Evolutionary conservation across 768 basidiomycete genomes (phyloP).

Genomic region (Boletus pseudo-olivaceus): DNA sequence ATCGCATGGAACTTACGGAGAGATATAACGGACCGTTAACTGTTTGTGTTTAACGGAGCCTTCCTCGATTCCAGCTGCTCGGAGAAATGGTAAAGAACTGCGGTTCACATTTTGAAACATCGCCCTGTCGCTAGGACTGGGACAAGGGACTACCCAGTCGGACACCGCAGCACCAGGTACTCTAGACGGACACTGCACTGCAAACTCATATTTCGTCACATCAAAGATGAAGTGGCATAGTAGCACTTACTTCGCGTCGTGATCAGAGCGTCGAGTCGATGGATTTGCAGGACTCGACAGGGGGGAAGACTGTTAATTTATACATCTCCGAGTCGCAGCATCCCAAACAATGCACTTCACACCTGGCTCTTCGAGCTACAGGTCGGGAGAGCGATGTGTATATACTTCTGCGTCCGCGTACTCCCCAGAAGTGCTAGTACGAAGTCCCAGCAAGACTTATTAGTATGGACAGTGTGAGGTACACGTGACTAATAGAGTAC

Average conservation of each 20-base stretch:
- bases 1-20: not conserved
- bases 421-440: too few relatives aligned
- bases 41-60: slow-evolving; percentile 9
- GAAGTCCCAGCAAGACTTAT: too few relatives aligned
- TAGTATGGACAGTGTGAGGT: not conserved
- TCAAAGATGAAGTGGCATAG: not conserved
- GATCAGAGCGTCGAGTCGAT: not conserved
- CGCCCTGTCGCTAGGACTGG: not conserved
- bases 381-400: not conserved
- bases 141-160: not conserved
- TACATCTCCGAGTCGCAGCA: not conserved
- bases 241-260: slow-evolving; percentile 1
- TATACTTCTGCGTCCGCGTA: too few relatives aligned
- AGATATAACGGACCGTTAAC: not conserved
- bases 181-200: not conserved
- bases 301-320: not conserved
- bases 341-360: slow-evolving; percentile 5
- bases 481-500: slow-evolving; percentile 18
- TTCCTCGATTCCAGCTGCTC: not conserved
- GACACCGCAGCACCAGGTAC: not conserved
- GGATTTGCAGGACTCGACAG: not conserved
- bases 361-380: not conserved
- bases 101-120: not conserved
- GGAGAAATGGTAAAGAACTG: not conserved
- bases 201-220: not conserved